phyloP scores from a whole-genome alignment of 192 early-diverging fungal species.

The Backusella sp. region DNA sequence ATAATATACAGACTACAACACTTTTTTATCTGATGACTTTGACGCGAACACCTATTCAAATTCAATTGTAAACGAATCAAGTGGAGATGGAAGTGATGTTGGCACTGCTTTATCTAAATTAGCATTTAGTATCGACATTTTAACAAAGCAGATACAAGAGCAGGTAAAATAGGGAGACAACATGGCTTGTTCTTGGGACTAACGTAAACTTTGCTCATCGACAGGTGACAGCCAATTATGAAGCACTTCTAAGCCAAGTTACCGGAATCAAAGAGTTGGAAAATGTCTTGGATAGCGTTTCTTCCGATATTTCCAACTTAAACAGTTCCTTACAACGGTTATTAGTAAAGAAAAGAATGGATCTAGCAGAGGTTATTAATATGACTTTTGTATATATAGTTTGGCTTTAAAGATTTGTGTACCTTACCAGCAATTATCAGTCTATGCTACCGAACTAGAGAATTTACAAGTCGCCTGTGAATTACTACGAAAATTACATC shows the following conservation, averaged over 20 bases:
- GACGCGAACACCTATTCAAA: slow-evolving; percentile 70
- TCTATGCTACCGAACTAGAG: slow-evolving; percentile 62
- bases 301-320: slow-evolving; percentile 49
- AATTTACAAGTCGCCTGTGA: slow-evolving; percentile 60
- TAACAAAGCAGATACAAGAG: slow-evolving; percentile 73
- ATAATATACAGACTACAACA: slow-evolving; percentile 60
- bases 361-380: neutral
- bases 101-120: slow-evolving; percentile 63
- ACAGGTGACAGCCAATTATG: slow-evolving; percentile 66
- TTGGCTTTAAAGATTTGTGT: slow-evolving; percentile 56
- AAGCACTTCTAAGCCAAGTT: slow-evolving; percentile 66
- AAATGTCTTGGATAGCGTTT: slow-evolving; percentile 47
- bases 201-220: slow-evolving; percentile 1
- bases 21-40: slow-evolving; percentile 62
- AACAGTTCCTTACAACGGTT: slow-evolving; percentile 59
- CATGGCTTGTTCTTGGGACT: neutral
- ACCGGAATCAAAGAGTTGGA: slow-evolving; percentile 65
- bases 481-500: slow-evolving; percentile 53
- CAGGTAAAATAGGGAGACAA: slow-evolving; percentile 48
- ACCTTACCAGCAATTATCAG: slow-evolving; percentile 60
- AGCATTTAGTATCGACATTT: slow-evolving; percentile 68
- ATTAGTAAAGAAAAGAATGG: neutral
- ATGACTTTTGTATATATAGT: slow-evolving; percentile 28
- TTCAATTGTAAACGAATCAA: slow-evolving; percentile 57
- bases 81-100: slow-evolving; percentile 60